These are phyloP conservation scores for Pulveroboletus sp. DNA, from an alignment of 768 basidiomycete genomes.

Conservation along the genomic window DNA sequence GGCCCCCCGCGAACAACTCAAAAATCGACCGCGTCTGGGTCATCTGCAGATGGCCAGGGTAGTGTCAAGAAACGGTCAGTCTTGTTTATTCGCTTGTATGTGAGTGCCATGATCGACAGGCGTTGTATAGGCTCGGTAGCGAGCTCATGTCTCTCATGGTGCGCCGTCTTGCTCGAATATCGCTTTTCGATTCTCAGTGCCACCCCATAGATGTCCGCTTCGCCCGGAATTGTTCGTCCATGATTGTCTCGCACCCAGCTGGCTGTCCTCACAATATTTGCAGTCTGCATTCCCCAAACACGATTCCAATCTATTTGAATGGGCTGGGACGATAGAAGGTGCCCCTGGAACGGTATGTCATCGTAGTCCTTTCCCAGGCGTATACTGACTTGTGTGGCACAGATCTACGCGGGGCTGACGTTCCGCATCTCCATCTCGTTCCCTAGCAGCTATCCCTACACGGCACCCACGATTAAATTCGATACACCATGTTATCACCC, in stretches of 20 bases:
- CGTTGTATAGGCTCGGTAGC: slow-evolving; percentile 56
- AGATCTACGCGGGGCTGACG: slow-evolving; percentile 77
- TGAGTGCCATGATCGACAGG: slow-evolving; percentile 4
- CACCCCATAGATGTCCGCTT: slow-evolving; percentile 70
- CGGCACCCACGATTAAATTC: slow-evolving; percentile 81
- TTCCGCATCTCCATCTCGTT: slow-evolving; percentile 86
- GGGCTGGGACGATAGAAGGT: slow-evolving; percentile 87
- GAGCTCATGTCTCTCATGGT: slow-evolving; percentile 92
- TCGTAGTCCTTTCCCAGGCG: not conserved
- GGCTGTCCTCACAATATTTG: not conserved
- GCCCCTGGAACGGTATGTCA: slow-evolving; percentile 57
- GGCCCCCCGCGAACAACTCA: slow-evolving; percentile 54
- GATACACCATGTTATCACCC: slow-evolving; percentile 91
- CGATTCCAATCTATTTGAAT: slow-evolving; percentile 85
- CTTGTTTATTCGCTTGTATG: not conserved
- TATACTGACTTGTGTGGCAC: slow-evolving; percentile 6
- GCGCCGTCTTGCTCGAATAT: slow-evolving; percentile 27
- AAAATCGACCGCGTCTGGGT: slow-evolving; percentile 55
- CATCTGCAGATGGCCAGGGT: slow-evolving; percentile 58
- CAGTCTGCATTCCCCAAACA: slow-evolving; percentile 89
- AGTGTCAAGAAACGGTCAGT: slow-evolving; percentile 81
- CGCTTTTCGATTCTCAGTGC: slow-evolving; percentile 4
- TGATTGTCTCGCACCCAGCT: not conserved
- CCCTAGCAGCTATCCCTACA: slow-evolving; percentile 86
- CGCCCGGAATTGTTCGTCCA: slow-evolving; percentile 76